Conservation (phyloP, 495 filamentous ascomycete genomes). For the Hypoxylon rickii region DNA sequence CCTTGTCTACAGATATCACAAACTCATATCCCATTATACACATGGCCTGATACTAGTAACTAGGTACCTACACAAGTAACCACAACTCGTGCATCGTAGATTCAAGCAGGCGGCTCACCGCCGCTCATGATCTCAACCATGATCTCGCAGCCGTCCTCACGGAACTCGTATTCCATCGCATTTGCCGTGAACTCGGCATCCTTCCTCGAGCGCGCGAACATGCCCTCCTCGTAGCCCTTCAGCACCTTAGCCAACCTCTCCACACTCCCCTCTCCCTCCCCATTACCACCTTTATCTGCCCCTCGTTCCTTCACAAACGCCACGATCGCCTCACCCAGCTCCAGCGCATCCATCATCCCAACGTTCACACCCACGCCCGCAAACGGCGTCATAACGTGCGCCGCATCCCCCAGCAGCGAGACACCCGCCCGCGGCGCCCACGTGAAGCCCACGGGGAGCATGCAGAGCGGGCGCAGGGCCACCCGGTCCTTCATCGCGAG, state of each 20-base stretch:
- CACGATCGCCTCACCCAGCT: conserved; percentile 43
- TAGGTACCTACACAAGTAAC: not conserved
- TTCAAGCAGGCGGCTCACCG: not conserved
- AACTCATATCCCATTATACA: too few species aligned
- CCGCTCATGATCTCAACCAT: conserved; percentile 14
- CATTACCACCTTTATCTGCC: not conserved
- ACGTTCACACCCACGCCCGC: conserved; percentile 65
- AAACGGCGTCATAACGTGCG: conserved; percentile 65
- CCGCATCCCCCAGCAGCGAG: conserved; percentile 64
- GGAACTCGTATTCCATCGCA: conserved; percentile 22
- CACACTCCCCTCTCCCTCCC: not conserved
- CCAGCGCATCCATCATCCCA: conserved; percentile 60
- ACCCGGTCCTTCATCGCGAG: conserved; percentile 19
- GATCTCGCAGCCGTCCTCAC: conserved; percentile 15
- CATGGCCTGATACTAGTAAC: too few species aligned
- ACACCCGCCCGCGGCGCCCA: conserved; percentile 53
- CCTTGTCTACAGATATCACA: too few species aligned
- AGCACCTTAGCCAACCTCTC: conserved; percentile 22
- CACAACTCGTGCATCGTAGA: not conserved
- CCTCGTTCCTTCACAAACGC: conserved; percentile 6
- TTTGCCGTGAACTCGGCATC: conserved; percentile 23
- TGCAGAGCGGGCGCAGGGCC: conserved; percentile 46
- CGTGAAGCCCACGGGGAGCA: conserved; percentile 54
- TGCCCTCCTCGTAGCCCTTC: conserved; percentile 28
- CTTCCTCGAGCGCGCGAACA: conserved; percentile 29